These are phyloP conservation scores for Arabidopsis hybrid DNA, from an alignment of 441 rosid genomes.

Conservation along the genomic window DNA sequence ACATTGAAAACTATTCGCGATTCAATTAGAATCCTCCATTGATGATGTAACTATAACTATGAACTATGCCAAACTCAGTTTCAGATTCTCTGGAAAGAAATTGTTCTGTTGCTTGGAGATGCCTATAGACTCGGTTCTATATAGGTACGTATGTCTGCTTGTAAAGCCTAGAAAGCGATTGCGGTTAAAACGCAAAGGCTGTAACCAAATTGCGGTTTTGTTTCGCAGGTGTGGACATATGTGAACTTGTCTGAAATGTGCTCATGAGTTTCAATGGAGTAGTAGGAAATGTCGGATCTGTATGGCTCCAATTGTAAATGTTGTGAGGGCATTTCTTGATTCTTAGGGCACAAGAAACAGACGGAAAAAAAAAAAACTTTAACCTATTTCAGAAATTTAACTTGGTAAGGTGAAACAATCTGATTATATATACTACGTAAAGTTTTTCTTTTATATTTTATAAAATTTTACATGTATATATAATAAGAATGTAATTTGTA, in stretches of 20 bases:
- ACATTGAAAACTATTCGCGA: neutral
- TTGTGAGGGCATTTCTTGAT: slow-evolving; percentile 62
- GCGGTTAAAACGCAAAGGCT: neutral
- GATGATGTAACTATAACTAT: neutral
- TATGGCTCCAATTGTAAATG: slow-evolving; percentile 70
- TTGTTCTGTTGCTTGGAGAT: slow-evolving; percentile 69
- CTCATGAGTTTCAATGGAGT: slow-evolving; percentile 68
- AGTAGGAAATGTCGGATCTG: slow-evolving; percentile 74
- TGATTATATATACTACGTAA: slow-evolving; percentile 18
- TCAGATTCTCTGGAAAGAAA: slow-evolving; percentile 49
- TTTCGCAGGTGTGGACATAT: slow-evolving; percentile 83
- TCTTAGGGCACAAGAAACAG: slow-evolving; percentile 25
- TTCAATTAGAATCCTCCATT: neutral
- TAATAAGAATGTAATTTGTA: neutral
- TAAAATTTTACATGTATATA: slow-evolving; percentile 4
- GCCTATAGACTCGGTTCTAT: slow-evolving; percentile 70
- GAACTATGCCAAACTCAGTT: slow-evolving; percentile 39
- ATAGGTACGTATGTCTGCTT: slow-evolving; percentile 52
- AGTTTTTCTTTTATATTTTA: slow-evolving; percentile 11
- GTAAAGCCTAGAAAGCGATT: neutral
- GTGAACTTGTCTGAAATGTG: slow-evolving; percentile 80
- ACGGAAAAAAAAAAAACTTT: neutral
- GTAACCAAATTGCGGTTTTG: neutral
- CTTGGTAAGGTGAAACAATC: slow-evolving; percentile 4
- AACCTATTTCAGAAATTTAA: neutral